Percentiles rank a stretch among this genome's conserved stretches.
These are phyloP conservation scores for Carex pumila DNA, from an alignment of 176 grass and related monocot species.

Conservation along the genomic window DNA sequence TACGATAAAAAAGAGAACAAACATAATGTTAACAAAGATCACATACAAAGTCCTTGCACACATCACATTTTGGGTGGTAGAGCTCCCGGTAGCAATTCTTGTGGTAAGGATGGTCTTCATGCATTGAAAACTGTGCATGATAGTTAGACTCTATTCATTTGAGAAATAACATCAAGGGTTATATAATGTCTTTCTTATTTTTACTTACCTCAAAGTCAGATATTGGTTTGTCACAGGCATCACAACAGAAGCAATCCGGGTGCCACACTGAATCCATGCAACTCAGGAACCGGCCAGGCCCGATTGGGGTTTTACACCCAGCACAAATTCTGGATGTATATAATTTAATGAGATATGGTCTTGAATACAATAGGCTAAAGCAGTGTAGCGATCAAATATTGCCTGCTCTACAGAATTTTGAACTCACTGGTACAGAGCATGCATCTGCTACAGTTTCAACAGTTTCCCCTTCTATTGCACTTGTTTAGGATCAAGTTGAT, in stretches of 20 bases:
- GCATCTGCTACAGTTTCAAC: not conserved
- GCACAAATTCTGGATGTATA: constrained; percentile 57
- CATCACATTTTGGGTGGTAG: constrained; percentile 90
- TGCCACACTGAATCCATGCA: constrained; percentile 81
- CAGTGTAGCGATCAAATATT: not conserved
- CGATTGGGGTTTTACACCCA: constrained; percentile 62
- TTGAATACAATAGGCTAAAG: not conserved
- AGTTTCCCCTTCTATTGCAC: not conserved
- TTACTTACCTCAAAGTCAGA: constrained; percentile 72
- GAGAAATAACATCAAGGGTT: not conserved
- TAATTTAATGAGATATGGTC: constrained; percentile 22
- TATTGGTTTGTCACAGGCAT: constrained; percentile 60
- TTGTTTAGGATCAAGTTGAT: not conserved
- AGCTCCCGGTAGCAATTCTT: constrained; percentile 69
- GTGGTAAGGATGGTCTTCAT: constrained; percentile 73
- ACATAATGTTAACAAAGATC: not conserved
- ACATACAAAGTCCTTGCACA: constrained; percentile 78
- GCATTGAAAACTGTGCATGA: constrained; percentile 61
- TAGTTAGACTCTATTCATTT: constrained; percentile 9
- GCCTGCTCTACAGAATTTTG: not conserved
- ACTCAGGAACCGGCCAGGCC: constrained; percentile 54
- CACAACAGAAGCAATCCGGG: constrained; percentile 67
- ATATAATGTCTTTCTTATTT: not conserved
- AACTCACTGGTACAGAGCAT: not conserved
- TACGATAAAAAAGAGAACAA: not conserved